phyloP scores from a whole-genome alignment of 2,329 filamentous ascomycete genomes.

The Chaetomium strumarium region DNA sequence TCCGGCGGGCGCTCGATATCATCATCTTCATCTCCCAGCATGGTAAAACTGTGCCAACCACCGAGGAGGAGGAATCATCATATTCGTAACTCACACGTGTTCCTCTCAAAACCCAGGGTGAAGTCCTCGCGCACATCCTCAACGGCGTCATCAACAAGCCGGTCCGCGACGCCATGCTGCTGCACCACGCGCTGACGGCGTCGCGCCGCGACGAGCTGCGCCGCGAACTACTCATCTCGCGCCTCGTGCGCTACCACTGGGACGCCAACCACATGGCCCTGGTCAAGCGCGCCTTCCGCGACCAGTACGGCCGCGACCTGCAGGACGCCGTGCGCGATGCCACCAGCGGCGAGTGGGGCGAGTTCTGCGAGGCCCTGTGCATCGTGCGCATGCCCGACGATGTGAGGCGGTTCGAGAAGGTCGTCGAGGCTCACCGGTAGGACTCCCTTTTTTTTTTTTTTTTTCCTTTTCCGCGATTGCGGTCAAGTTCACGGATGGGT shows the following conservation, averaged over 20 bases:
- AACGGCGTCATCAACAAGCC: constrained; percentile 96
- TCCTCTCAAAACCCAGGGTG: constrained; percentile 77
- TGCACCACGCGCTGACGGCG: constrained; percentile 81
- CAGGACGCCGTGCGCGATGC: constrained; percentile 74
- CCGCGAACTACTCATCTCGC: constrained; percentile 79
- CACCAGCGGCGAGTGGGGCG: constrained; percentile 68
- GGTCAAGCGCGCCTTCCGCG: constrained; percentile 73
- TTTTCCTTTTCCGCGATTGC: too few relatives aligned
- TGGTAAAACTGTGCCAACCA: too few relatives aligned
- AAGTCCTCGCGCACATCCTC: constrained; percentile 88
- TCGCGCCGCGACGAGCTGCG: constrained; percentile 66
- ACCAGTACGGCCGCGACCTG: constrained; percentile 68
- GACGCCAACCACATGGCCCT: constrained; percentile 73
- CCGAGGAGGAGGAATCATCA: too few relatives aligned
- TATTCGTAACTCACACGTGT: not conserved
- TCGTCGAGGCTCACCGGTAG: constrained; percentile 20
- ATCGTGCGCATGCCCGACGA: constrained; percentile 56
- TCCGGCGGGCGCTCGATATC: too few relatives aligned
- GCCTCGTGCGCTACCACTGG: constrained; percentile 89
- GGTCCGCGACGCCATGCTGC: constrained; percentile 81
- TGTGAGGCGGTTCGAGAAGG: constrained; percentile 46
- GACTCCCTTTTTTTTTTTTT: too few relatives aligned
- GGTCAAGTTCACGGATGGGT: too few relatives aligned
- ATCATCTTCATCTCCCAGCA: not conserved
- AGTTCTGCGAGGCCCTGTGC: constrained; percentile 67